These are phyloP conservation scores for Diaporthe eres DNA, from an alignment of 2,329 filamentous ascomycete genomes.

Conservation along the genomic window DNA sequence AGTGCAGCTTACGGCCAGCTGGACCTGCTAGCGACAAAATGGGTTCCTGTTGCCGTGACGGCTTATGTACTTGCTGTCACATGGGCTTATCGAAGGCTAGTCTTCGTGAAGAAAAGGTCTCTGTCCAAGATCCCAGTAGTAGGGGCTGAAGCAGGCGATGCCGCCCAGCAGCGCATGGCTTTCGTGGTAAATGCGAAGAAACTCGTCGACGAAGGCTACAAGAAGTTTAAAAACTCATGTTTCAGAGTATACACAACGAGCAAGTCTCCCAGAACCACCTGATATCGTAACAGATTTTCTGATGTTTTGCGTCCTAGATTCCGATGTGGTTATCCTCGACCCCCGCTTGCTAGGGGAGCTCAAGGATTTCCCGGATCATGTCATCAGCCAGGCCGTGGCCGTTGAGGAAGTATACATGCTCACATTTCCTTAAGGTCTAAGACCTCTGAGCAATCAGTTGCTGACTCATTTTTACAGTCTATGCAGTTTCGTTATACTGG, in stretches of 20 bases:
- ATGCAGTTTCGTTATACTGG: slow-evolving; percentile 35
- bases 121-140: slow-evolving; percentile 47
- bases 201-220: slow-evolving; percentile 49
- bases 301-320: neutral
- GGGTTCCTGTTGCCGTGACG: neutral
- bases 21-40: slow-evolving; percentile 18
- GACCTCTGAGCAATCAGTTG: neutral
- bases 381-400: slow-evolving; percentile 16
- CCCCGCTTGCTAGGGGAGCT: slow-evolving; percentile 29
- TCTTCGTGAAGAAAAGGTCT: slow-evolving; percentile 36
- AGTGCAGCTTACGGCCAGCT: neutral
- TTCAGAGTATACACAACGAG: slow-evolving; percentile 31
- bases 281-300: neutral
- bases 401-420: slow-evolving; percentile 23
- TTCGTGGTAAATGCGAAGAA: slow-evolving; percentile 44
- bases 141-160: slow-evolving; percentile 46
- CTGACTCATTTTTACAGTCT: slow-evolving; percentile 4
- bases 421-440: neutral
- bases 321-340: slow-evolving; percentile 19
- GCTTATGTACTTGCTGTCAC: neutral
- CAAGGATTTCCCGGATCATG: slow-evolving; percentile 35
- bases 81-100: neutral
- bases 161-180: slow-evolving; percentile 46
- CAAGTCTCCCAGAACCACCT: neutral
- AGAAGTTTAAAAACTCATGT: slow-evolving; percentile 39